Evolutionary conservation across 805 yeast genomes (phyloP).

Genomic region (Debaryomyces maramus): DNA sequence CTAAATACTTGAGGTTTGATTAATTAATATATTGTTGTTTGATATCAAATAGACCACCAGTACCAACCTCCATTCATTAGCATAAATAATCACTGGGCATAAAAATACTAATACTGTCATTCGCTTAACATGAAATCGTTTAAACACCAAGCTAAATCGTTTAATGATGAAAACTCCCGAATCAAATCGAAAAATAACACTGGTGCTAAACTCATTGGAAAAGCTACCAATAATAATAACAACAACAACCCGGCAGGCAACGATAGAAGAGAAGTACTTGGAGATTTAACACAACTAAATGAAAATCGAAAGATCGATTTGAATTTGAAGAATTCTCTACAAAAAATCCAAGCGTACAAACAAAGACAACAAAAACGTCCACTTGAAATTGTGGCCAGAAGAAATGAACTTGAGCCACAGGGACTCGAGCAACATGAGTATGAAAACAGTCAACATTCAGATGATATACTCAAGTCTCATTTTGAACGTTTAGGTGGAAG

Average conservation of each 20-base stretch:
- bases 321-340: slow-evolving; percentile 9
- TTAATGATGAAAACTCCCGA: slow-evolving; percentile 19
- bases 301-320: slow-evolving; percentile 15
- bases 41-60: background rate
- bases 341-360: slow-evolving; percentile 19
- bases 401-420: background rate
- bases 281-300: slow-evolving; percentile 28
- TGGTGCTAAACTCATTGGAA: slow-evolving; percentile 4
- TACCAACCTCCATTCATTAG: background rate
- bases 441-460: slow-evolving; percentile 3
- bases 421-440: background rate
- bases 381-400: slow-evolving; percentile 1
- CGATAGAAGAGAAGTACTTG: slow-evolving; percentile 26
- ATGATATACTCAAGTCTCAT: slow-evolving; percentile 9
- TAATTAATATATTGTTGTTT: background rate
- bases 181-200: slow-evolving; percentile 8
- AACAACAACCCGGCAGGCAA: background rate
- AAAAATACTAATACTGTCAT: slow-evolving; percentile 3
- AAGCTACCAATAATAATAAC: slow-evolving; percentile 1
- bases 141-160: slow-evolving; percentile 10
- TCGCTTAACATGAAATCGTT: slow-evolving; percentile 14
- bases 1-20: slow-evolving; percentile 3
- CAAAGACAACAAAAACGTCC: slow-evolving; percentile 11
- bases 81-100: slow-evolving; percentile 1
- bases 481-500: slow-evolving; percentile 6